Percentiles rank a stretch among this genome's conserved stretches.
Evolutionary conservation across 129 eudicot species (phyloP).

Genomic region (Erigeron canadensis): DNA sequence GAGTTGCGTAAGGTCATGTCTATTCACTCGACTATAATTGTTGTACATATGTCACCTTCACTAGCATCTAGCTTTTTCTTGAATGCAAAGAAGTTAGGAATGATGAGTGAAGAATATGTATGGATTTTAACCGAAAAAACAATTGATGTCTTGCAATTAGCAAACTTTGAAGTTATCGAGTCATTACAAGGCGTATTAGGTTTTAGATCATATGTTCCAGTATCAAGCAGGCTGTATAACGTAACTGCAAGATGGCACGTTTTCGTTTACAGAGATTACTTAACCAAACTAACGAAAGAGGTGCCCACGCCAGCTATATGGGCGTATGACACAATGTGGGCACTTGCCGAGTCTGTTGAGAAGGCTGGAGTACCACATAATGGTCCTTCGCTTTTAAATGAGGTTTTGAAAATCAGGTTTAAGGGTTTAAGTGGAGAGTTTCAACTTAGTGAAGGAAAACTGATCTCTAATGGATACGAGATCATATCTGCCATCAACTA

Average conservation of each 20-base stretch:
- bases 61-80: constrained; percentile 38
- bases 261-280: too few species aligned
- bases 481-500: constrained; percentile 44
- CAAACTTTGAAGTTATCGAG: constrained; percentile 30
- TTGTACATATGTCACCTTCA: constrained; percentile 41
- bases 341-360: constrained; percentile 31
- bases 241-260: constrained; percentile 35
- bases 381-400: not conserved
- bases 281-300: not conserved
- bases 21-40: constrained; percentile 36
- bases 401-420: constrained; percentile 26
- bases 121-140: constrained; percentile 47
- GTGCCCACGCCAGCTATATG: constrained; percentile 22
- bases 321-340: constrained; percentile 40
- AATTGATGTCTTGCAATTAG: constrained; percentile 14
- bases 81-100: constrained; percentile 36
- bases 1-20: constrained; percentile 41
- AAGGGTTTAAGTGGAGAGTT: constrained; percentile 62
- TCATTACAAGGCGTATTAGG: constrained; percentile 57
- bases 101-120: constrained; percentile 47
- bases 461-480: constrained; percentile 28
- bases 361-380: constrained; percentile 11
- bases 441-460: constrained; percentile 27
- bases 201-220: constrained; percentile 40
- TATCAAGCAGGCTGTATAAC: constrained; percentile 21